Conservation (phyloP, 257 asterid genomes). For the Plectranthus barbatus region DNA sequence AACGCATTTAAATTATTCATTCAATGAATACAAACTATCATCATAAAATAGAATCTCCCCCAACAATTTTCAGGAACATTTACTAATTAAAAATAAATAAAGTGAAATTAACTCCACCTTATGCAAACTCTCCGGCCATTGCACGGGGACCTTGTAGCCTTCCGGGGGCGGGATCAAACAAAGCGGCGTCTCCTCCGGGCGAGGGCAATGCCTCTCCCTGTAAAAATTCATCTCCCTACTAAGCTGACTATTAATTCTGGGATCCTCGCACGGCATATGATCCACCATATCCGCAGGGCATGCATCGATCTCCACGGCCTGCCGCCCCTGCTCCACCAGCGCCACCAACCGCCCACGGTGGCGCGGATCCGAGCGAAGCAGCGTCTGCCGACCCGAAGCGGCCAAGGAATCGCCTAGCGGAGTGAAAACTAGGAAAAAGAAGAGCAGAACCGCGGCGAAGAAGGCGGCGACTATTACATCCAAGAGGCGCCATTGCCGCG, state of each 20-base stretch:
- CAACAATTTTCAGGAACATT: not conserved
- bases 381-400: no score
- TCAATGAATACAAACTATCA: constrained; percentile 8
- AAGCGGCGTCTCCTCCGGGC: constrained; percentile 59
- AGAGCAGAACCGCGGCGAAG: constrained; percentile 67
- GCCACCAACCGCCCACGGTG: constrained; percentile 58
- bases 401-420: no score
- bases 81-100: not conserved
- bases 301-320: no score
- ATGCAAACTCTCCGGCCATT: constrained; percentile 91
- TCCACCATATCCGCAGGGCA: constrained; percentile 76
- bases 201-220: constrained; percentile 96
- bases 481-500: constrained; percentile 68
- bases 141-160: constrained; percentile 75
- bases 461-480: constrained; percentile 55
- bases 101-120: constrained; percentile 35
- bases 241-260: constrained; percentile 75
- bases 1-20: constrained; percentile 1
- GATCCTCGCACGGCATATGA: constrained; percentile 99
- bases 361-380: constrained; percentile 70
- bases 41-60: not conserved
- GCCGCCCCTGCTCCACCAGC: constrained; percentile 51
- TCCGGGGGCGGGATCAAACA: constrained; percentile 91
- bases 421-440: constrained; percentile 63
- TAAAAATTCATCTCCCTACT: constrained; percentile 93